Evolutionary conservation across 306 rosid genomes (phyloP).

Genomic region (Cercis canadensis): DNA sequence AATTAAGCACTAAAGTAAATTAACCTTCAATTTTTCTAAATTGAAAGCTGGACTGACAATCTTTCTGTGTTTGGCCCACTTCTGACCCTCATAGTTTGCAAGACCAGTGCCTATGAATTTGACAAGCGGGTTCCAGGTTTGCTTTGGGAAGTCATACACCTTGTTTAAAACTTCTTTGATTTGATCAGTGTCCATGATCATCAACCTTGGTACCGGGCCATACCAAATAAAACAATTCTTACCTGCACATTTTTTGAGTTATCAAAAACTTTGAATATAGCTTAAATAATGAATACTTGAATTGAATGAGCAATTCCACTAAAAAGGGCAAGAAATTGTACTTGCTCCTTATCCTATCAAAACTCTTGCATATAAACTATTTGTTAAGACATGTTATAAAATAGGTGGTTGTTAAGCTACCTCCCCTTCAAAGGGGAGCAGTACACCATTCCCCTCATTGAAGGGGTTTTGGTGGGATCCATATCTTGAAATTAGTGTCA

Average conservation of each 20-base stretch:
- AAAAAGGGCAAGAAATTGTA: no score
- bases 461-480: no score
- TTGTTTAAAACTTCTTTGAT: conserved; percentile 20
- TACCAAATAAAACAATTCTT: conserved; percentile 29
- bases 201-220: conserved; percentile 32
- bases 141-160: conserved; percentile 17
- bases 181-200: conserved; percentile 34
- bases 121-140: neutral
- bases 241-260: neutral
- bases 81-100: conserved; percentile 29
- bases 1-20: neutral
- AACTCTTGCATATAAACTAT: no score
- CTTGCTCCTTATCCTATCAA: no score
- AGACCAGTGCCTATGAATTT: conserved; percentile 19
- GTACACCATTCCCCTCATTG: no score
- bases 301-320: no score
- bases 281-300: no score
- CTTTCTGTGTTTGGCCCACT: conserved; percentile 51
- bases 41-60: conserved; percentile 51
- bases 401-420: no score
- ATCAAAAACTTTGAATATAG: no score
- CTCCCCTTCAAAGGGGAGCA: no score
- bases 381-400: no score
- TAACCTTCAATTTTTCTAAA: conserved; percentile 48
- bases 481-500: no score